Base-by-base conservation (phyloP, 1,284 basidiomycete species). In the Bjerkandera adusta region DNA sequence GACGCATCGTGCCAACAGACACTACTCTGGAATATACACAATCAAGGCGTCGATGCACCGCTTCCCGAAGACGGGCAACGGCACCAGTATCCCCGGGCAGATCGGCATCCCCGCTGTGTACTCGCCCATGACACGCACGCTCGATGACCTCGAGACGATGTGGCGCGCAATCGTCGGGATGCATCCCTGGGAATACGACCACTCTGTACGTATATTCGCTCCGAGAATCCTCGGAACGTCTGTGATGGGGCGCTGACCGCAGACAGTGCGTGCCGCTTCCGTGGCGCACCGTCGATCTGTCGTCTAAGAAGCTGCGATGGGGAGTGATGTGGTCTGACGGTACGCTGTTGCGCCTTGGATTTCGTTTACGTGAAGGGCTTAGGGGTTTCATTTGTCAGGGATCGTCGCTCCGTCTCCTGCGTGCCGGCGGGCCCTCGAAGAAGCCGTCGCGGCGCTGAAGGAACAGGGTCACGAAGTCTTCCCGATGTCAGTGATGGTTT, bases 181-280 rank as follows among this genome's bases (percentile, higher is more conserved):
- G 77, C 67, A 68, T 49, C 82, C 73, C 20, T 85, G 79, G 81
- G 68, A 68, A 22, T 82, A 83, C 54, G 80, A 82, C 61, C 71
- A 73, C 52, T 71, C 73, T n/a, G 81, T 81, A 53, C 46, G 71
- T 61, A 13, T 20, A 16, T 33, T 8, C 27, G 12, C 21, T 36
- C n/a, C 25, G 12, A 40, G 26, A 22, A 35, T 39, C 11, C 35
- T 5, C 29, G 25, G 27, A 15, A 10, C n/a, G 22, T 24, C 30
- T 16, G 8, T 8, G 15, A 43, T 18, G 5, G 12, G 16, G 3
- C 16, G 30, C 29, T 21, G 22, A 12, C 20, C 5, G 3, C 46
- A 22, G 6, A 13, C 38, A 79, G 76, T 75, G 73, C 36, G 60
- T 75, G 3, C 74, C 75, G 5, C 68, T 85, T 29, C 79, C 81